phyloP scores from a whole-genome alignment of 2,329 filamentous ascomycete genomes.

The Diaporthe batatas region DNA sequence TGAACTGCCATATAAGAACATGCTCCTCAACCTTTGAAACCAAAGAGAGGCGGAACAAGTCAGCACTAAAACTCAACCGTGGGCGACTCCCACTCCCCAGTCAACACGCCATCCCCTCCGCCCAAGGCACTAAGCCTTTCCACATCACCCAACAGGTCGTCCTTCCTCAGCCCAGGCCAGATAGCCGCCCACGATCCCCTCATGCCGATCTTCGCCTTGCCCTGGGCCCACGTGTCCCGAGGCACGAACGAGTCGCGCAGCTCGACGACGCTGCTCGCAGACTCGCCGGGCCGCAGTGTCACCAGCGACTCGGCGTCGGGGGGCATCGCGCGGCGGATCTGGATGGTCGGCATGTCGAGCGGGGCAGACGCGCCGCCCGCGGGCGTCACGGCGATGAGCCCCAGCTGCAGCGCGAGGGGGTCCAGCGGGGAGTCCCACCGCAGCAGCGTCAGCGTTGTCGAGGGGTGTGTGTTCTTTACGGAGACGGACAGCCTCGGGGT shows the following conservation, averaged over 20 bases:
- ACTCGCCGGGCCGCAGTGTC: conserved; percentile 54
- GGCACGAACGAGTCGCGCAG: conserved; percentile 5
- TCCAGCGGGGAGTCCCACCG: conserved; percentile 62
- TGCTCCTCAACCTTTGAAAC: too few species aligned
- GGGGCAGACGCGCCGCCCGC: conserved; percentile 50
- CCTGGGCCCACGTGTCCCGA: not conserved
- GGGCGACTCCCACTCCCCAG: conserved; percentile 6
- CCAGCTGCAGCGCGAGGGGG: conserved; percentile 56
- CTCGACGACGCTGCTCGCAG: conserved; percentile 5
- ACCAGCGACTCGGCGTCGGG: conserved; percentile 55
- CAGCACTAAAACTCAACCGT: not conserved
- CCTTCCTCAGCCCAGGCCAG: not conserved
- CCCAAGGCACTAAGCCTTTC: not conserved
- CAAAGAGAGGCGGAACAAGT: not conserved
- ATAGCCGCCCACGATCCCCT: not conserved
- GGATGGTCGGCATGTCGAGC: conserved; percentile 54
- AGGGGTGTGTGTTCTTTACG: conserved; percentile 56
- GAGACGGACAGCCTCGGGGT: conserved; percentile 52
- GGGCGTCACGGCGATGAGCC: conserved; percentile 56
- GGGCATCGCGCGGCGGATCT: conserved; percentile 58
- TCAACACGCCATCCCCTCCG: conserved; percentile 8
- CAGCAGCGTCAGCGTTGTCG: conserved; percentile 56
- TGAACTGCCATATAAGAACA: too few species aligned
- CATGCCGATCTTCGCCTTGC: conserved; percentile 44
- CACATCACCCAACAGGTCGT: not conserved